Base-by-base conservation (phyloP, 768 basidiomycete species). In the Naganishia vishniacii region DNA sequence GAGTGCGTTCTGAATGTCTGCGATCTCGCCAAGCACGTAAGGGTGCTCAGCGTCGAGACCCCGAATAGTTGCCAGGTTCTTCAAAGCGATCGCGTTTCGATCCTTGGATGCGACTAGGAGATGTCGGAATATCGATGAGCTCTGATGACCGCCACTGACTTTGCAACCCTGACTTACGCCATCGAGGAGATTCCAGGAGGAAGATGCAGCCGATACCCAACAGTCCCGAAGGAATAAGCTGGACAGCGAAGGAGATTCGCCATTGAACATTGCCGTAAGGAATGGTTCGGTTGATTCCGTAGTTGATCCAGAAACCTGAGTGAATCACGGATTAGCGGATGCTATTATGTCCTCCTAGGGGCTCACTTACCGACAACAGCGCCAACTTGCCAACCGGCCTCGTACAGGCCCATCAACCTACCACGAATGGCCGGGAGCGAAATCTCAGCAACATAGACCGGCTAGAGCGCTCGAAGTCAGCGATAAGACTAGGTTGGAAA, bases 221-320 rank as follows among this genome's bases (percentile, higher is more conserved):
- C 0, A 84, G 65, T 18, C 82, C 87, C 0, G 85, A 86, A 7
- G 85, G 88, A 11, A 89, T 83, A 20, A 89, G 70, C 61, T 77
- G 78, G 28, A 77, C 64, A 9, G 75, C 77, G 65, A 77, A 73
- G 3, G 76, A 73, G 26, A 77, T 77, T 32, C 72, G 60, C 70
- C 71, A 79, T 23, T 65, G 64, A 66, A 66, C 58, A 66, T 68
- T 65, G 29, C 48, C 60, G 51, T 59, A 34, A 15, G 62, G 60
- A 26, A 72, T 65, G 56, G 56, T 37, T 28, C 59, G 42, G 20
- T 47, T 64, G 48, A 72, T 70, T 7, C 67, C 67, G 53, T 66
- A 70, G 64, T 71, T 71, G 60, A 63, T 63, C 62, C 62, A 63
- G 62, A 63, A 63, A 45, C 41, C 45, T 45, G 42, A 7, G 20